Evolutionary conservation across 2,329 filamentous ascomycete species (phyloP).

Genomic region (Plenodomus lindquistii): DNA sequence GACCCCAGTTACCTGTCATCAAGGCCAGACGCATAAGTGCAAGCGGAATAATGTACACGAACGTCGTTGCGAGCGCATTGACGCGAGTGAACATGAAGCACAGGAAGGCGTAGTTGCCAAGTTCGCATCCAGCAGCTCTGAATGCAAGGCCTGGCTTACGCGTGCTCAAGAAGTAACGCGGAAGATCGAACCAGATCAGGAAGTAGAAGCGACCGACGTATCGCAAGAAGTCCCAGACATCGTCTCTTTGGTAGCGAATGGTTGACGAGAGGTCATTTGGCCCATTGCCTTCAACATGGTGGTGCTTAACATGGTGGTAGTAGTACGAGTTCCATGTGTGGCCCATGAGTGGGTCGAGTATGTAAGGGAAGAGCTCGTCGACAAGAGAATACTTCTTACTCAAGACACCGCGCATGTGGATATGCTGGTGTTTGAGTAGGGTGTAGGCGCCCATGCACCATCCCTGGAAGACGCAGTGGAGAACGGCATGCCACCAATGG

Average conservation of each 20-base stretch:
- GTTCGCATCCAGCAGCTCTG: slow-evolving; percentile 65
- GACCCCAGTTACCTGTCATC: slow-evolving; percentile 85
- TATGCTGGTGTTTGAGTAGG: slow-evolving; percentile 83
- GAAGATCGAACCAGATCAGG: slow-evolving; percentile 74
- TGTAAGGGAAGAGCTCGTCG: slow-evolving; percentile 71
- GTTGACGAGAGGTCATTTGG: slow-evolving; percentile 77
- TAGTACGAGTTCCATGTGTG: slow-evolving; percentile 86
- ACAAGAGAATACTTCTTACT: slow-evolving; percentile 58
- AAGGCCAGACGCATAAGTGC: slow-evolving; percentile 68
- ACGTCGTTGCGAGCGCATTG: slow-evolving; percentile 62
- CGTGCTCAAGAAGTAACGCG: slow-evolving; percentile 71
- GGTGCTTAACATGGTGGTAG: slow-evolving; percentile 85
- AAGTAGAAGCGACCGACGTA: slow-evolving; percentile 76
- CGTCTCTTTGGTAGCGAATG: slow-evolving; percentile 75
- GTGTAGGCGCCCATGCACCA: slow-evolving; percentile 76
- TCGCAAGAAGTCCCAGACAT: slow-evolving; percentile 65
- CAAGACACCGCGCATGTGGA: slow-evolving; percentile 74
- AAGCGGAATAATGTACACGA: slow-evolving; percentile 69
- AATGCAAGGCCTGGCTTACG: slow-evolving; percentile 59
- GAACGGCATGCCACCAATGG: slow-evolving; percentile 66
- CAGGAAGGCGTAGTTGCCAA: slow-evolving; percentile 54
- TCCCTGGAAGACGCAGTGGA: slow-evolving; percentile 67
- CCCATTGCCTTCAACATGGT: slow-evolving; percentile 81
- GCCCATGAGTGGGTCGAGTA: slow-evolving; percentile 75
- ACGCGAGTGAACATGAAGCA: slow-evolving; percentile 53